Conservation (phyloP, 2,329 filamentous ascomycete genomes). For the Xylaria polymorpha region DNA sequence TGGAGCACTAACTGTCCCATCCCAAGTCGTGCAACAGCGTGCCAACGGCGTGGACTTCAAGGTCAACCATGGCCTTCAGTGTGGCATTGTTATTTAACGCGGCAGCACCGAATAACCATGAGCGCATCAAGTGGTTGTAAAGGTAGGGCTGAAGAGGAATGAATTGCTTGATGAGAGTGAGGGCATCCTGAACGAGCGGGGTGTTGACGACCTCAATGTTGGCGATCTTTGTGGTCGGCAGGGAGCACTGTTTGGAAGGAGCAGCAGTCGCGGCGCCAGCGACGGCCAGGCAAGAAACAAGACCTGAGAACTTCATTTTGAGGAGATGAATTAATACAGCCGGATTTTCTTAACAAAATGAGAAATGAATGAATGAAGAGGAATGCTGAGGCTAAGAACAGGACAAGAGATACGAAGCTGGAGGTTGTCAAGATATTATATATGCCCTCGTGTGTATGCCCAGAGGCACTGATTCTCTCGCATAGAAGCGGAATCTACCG, state of each 20-base stretch:
- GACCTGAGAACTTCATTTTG: slow-evolving; percentile 34
- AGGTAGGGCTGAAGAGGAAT: slow-evolving; percentile 38
- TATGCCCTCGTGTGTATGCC: background rate
- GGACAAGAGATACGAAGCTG: background rate
- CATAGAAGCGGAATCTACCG: background rate
- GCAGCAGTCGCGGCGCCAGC: slow-evolving; percentile 10
- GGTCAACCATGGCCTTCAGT: slow-evolving; percentile 32
- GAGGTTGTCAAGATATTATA: slow-evolving; percentile 22
- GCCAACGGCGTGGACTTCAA: slow-evolving; percentile 36
- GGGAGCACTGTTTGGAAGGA: background rate
- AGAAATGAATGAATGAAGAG: slow-evolving; percentile 17
- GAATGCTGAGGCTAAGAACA: slow-evolving; percentile 16
- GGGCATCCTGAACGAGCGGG: slow-evolving; percentile 30
- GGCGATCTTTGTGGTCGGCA: slow-evolving; percentile 36
- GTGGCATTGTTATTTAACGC: slow-evolving; percentile 38
- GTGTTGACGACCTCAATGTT: slow-evolving; percentile 39
- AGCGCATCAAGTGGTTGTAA: slow-evolving; percentile 38
- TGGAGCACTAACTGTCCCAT: slow-evolving; percentile 35
- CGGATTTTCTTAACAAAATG: background rate
- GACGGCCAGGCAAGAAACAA: slow-evolving; percentile 23
- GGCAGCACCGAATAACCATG: slow-evolving; percentile 36
- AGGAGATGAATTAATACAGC: slow-evolving; percentile 11
- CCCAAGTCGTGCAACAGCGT: slow-evolving; percentile 36
- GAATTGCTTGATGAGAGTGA: slow-evolving; percentile 28
- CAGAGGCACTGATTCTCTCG: background rate